These are phyloP conservation scores for Lunularia cruciata DNA, from an alignment of 225 moss, liverwort and hornwort genomes.

Conservation along the genomic window DNA sequence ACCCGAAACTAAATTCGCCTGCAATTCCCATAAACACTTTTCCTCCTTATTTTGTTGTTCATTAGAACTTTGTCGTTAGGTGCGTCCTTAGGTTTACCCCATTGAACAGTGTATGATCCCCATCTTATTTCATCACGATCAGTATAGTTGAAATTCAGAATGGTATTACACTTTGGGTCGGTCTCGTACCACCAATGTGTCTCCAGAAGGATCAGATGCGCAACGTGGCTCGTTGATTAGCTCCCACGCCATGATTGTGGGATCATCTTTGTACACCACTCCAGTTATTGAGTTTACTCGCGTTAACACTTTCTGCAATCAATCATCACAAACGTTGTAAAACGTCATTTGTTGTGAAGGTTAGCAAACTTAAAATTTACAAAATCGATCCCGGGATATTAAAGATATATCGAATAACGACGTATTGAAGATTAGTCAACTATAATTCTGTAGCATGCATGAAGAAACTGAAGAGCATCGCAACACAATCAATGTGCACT, in stretches of 20 bases:
- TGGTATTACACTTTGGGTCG: too few relatives aligned
- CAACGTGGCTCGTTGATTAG: conserved; percentile 26
- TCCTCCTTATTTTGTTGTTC: too few relatives aligned
- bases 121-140: not conserved
- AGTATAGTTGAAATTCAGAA: not conserved
- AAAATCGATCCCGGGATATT: too few relatives aligned
- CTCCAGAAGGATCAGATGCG: conserved; percentile 11
- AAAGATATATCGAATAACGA: too few relatives aligned
- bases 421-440: not conserved
- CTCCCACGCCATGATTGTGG: conserved; percentile 44
- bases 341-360: too few relatives aligned
- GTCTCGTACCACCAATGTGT: conserved; percentile 14
- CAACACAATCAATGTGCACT: too few relatives aligned
- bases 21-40: too few relatives aligned
- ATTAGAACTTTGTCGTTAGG: too few relatives aligned
- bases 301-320: conserved; percentile 48
- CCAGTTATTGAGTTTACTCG: conserved; percentile 60
- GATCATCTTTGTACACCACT: conserved; percentile 65
- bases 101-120: not conserved
- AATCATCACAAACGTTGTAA: too few relatives aligned
- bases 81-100: too few relatives aligned
- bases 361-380: too few relatives aligned
- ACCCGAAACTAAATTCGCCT: too few relatives aligned
- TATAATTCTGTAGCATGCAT: not conserved
- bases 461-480: not conserved